Evolutionary conservation across 352 stramenopile genomes (phyloP), one percentile per base, ranked within the genome.

Genomic region (Globisporangium nodosum): DNA sequence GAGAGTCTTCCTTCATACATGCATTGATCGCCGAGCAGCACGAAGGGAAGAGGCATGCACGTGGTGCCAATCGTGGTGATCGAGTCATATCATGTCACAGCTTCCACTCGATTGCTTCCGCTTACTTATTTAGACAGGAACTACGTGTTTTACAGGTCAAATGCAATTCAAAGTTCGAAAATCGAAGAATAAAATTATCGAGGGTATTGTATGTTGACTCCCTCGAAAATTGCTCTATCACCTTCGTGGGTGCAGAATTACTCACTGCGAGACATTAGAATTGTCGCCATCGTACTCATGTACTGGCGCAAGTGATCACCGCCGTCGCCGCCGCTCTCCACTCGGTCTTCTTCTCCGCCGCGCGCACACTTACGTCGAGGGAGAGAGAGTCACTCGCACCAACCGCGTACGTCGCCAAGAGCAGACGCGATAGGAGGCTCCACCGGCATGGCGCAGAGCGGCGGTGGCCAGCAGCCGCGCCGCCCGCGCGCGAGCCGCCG

Each of bases 401-500:
- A 13, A 4, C 0, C 13, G 8, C 11, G 13, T 5, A 18, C 37
- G 35, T 15, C 11, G 12, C 13, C 5, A 12, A 13, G 18, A 43
- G 3, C 13, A 1, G 33, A 37, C 33, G 37, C 35, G 35, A 42
- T 42, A 18, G 12, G 37, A 13, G 11, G 12, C 37, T 43, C 11
- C 3, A 13, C 5, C 37, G 11, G 7, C n/a, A 30, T 31, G 9
- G n/a, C 45, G 3, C n/a, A 31, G 37, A 39, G 40, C 39, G 49
- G n/a, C 56, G 48, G 30, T 49, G 37, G 21, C 24, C n/a, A 42
- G 49, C 43, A 30, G 11, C 7, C 40, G 27, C 48, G 27, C 40
- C 58, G 51, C 40, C 20, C 15, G 5, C 42, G 35, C 40, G 11
- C 27, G 18, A 35, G 68, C 49, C 76, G 68, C 35, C 70, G 69